Evolutionary conservation across 495 filamentous ascomycete species (phyloP).

Genomic region (Penicillium simplicissimum): DNA sequence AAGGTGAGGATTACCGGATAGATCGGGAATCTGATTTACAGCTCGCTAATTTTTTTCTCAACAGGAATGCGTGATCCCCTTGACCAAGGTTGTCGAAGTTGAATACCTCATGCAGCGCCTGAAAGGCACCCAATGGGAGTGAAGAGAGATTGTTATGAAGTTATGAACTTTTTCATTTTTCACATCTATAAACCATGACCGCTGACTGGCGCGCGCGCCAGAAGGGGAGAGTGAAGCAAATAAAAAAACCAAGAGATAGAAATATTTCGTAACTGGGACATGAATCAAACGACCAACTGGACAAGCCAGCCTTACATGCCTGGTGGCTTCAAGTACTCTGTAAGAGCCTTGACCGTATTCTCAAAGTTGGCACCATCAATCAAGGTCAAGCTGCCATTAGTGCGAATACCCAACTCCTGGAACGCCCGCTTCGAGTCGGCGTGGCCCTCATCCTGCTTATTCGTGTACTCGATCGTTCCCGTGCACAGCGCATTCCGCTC

Average conservation of each 20-base stretch:
- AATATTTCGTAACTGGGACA: conserved; percentile 34
- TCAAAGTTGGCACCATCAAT: conserved; percentile 71
- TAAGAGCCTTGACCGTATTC: conserved; percentile 66
- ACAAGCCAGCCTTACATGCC: background rate
- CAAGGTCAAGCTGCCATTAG: conserved; percentile 76
- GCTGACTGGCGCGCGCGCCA: too few species aligned
- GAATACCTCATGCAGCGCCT: conserved; percentile 97
- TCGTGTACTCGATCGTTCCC: conserved; percentile 73
- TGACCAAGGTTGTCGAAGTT: conserved; percentile 97
- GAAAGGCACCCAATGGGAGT: conserved; percentile 66
- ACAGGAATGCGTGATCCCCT: conserved; percentile 88
- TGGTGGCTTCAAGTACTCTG: conserved; percentile 57
- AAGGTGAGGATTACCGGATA: conserved; percentile 50
- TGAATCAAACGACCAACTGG: conserved; percentile 20
- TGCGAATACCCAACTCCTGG: conserved; percentile 86
- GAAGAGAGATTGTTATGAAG: conserved; percentile 24
- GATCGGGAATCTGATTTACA: background rate
- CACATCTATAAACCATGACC: conserved; percentile 18
- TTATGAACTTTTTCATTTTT: conserved; percentile 26
- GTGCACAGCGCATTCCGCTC: conserved; percentile 66
- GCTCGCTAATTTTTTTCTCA: conserved; percentile 23
- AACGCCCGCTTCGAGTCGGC: conserved; percentile 93
- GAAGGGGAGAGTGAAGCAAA: too few species aligned
- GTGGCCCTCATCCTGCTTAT: conserved; percentile 70
- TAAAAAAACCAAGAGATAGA: conserved; percentile 17